Evolutionary conservation across 2,329 filamentous ascomycete species (phyloP), one percentile per base, ranked within the genome.

Genomic region (Cytospora piceicola): DNA sequence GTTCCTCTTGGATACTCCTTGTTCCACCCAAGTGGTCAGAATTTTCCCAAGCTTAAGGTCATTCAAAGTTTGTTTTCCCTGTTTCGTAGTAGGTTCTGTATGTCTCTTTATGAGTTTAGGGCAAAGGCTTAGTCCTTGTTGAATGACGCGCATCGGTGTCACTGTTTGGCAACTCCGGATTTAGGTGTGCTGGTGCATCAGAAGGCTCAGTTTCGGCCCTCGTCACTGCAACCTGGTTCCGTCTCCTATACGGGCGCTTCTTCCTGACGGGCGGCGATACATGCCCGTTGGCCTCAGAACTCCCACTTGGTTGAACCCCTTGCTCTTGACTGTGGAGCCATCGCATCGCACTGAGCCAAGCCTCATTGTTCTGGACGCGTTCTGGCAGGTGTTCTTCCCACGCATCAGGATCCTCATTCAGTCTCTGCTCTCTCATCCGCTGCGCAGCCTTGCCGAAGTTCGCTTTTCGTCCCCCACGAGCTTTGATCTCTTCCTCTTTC

Each of bases 401-500:
- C 9, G 63, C 57, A 2, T 53, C 65, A 15, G 65, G 53, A 46
- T 60, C 64, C 60, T 74, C 69, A 54, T 69, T 70, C 11, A 68
- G 66, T 8, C 68, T 72, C 57, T 76, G 69, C 68, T 75, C 76
- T 32, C 72, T 77, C 68, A 79, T 72, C 14, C 81, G 77, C 56
- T 77, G 72, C 0, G 75, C 72, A 0, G 78, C 80, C 65, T 78
- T 79, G 24, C 85, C 83, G 56, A 85, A 82, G 69, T 82, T 82
- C 6, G 72, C 75, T 69, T 88, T 88, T 22, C 82, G 78, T 3
- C 76, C 77, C 5, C 80, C 80, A 2, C 85, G 81, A 1, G 72
- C 73, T 49, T 74, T 70, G 34, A 88, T 86, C 65, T 88, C 85
- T 1, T 72, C 70, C 39, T 79, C 76, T 67, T 87, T 88, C 20